Percentiles rank a stretch among this genome's conserved stretches.
Conservation (phyloP, 768 basidiomycete genomes). For the Galerina marginata region DNA sequence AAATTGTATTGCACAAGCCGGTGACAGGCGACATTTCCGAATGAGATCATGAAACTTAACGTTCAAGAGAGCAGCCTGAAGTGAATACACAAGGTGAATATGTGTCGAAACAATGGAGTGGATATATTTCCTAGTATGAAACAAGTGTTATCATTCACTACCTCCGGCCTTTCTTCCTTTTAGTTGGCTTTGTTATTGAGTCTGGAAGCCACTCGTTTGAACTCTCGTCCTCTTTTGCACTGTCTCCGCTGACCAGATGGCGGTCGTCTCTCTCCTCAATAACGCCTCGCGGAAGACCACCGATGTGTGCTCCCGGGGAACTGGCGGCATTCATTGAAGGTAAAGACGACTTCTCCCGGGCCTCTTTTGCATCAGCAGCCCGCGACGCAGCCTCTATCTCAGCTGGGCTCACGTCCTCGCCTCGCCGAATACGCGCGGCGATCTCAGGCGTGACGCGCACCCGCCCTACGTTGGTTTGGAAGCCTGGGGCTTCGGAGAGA, state of each 20-base stretch:
- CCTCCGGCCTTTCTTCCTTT: constrained; percentile 40
- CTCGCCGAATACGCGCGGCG: constrained; percentile 54
- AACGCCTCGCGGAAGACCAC: constrained; percentile 23
- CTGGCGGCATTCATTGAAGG: constrained; percentile 5
- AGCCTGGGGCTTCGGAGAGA: constrained; percentile 48
- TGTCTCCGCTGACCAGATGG: constrained; percentile 18
- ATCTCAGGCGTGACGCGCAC: constrained; percentile 61
- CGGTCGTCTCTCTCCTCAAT: constrained; percentile 31
- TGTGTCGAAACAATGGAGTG: too few relatives aligned
- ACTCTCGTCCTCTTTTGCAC: constrained; percentile 26
- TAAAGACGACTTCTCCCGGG: constrained; percentile 13
- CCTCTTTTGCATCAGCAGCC: constrained; percentile 43
- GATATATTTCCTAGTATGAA: too few relatives aligned
- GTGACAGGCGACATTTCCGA: too few relatives aligned
- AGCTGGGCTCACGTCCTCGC: constrained; percentile 57
- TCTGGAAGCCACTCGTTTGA: constrained; percentile 61
- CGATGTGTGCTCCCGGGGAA: constrained; percentile 14
- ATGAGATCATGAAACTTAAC: too few relatives aligned
- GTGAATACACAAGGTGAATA: too few relatives aligned
- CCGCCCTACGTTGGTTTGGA: constrained; percentile 56
- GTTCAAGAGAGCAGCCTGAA: too few relatives aligned
- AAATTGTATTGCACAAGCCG: too few relatives aligned
- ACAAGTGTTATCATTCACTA: not conserved
- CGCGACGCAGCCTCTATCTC: constrained; percentile 55
- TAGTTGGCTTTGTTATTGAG: constrained; percentile 47